phyloP scores from a whole-genome alignment of 2,329 filamentous ascomycete species.

The Sclerotinia sclerotiorum region DNA sequence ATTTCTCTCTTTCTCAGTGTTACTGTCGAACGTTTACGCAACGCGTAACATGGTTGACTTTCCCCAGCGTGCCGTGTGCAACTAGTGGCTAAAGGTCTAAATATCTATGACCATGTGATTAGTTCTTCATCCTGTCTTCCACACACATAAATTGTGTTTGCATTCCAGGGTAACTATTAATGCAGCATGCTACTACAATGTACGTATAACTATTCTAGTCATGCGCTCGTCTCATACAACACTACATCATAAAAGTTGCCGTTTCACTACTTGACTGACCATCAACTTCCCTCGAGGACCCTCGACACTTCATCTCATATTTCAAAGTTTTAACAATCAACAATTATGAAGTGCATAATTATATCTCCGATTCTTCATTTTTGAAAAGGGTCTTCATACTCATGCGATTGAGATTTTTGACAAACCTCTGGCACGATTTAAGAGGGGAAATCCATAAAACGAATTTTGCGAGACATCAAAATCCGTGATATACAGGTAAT shows the following conservation, averaged over 20 bases:
- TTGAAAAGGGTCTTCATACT: neutral
- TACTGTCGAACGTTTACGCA: neutral
- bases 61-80: neutral
- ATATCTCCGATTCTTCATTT: neutral
- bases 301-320: neutral
- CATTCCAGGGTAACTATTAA: neutral
- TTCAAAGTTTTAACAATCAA: neutral
- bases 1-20: neutral
- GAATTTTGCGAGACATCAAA: too few species aligned
- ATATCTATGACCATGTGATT: neutral
- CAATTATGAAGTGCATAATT: too few species aligned
- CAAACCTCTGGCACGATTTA: neutral
- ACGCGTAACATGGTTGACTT: neutral
- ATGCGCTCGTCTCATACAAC: neutral
- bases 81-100: neutral
- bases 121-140: neutral
- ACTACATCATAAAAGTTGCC: neutral
- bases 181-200: neutral
- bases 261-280: neutral
- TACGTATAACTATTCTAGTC: neutral
- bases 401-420: neutral
- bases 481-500: too few species aligned
- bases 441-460: too few species aligned
- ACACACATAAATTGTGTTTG: neutral
- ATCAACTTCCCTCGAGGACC: neutral